Evolutionary conservation across 2,329 filamentous ascomycete genomes (phyloP).

Genomic region (Fusarium xylarioides): DNA sequence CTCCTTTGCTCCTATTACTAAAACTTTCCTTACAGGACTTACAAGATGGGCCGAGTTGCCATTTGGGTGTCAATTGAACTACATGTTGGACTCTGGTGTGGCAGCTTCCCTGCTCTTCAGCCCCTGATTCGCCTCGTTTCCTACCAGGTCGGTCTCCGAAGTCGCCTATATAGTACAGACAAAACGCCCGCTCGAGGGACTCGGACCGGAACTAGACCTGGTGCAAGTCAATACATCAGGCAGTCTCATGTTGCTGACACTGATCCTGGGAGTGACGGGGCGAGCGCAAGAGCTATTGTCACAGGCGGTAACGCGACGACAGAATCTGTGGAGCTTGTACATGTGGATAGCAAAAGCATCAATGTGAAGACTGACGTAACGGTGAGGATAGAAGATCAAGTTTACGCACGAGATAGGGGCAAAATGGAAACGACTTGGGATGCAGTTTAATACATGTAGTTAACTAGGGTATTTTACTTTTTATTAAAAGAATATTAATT

Average conservation of each 20-base stretch:
- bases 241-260: not conserved
- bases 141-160: not conserved
- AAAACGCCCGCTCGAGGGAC: not conserved
- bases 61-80: not conserved
- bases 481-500: not conserved
- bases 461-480: not conserved
- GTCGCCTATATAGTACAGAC: not conserved
- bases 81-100: not conserved
- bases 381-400: not conserved
- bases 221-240: not conserved
- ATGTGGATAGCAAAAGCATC: not conserved
- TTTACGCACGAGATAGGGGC: not conserved
- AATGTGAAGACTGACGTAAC: not conserved
- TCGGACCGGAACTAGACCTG: not conserved
- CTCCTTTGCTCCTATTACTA: rapidly evolving
- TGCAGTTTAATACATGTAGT: not conserved
- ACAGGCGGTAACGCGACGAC: not conserved
- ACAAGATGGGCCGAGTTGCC: not conserved
- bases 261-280: not conserved
- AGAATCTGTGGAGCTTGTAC: not conserved
- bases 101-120: not conserved
- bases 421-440: not conserved
- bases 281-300: not conserved
- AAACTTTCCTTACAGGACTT: rapidly evolving
- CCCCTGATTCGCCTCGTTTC: not conserved